Percentiles rank a stretch among this genome's conserved stretches.
phyloP scores from a whole-genome alignment of 2,329 filamentous ascomycete species.

The Trichophyton simii region DNA sequence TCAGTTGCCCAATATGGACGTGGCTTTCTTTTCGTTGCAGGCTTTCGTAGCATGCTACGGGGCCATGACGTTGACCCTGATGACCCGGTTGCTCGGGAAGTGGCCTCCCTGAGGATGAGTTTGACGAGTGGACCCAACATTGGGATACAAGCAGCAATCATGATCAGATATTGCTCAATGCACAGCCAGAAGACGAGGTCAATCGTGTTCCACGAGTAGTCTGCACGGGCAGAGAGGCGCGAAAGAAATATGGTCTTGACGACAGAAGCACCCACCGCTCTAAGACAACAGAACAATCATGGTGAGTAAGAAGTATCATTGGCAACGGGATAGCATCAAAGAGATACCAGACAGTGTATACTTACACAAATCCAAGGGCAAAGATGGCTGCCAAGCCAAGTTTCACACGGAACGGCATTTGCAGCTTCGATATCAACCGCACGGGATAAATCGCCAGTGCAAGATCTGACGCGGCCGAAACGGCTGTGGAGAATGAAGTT shows the following conservation, averaged over 20 bases:
- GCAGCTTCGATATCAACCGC: conserved; percentile 7
- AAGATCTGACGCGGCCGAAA: conserved; percentile 9
- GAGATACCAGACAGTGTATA: not conserved
- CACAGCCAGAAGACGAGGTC: conserved; percentile 7
- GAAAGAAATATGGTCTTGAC: conserved; percentile 8
- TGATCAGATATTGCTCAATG: conserved; percentile 10
- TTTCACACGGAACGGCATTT: conserved; percentile 8
- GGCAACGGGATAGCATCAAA: not conserved
- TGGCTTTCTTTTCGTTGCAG: not conserved
- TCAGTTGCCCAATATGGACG: not conserved
- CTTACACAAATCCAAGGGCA: conserved; percentile 7
- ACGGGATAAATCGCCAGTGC: conserved; percentile 9
- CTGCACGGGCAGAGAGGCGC: conserved; percentile 6
- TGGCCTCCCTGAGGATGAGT: not conserved
- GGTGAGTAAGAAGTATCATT: not conserved
- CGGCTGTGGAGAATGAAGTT: not conserved
- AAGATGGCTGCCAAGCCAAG: conserved; percentile 4
- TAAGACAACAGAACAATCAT: not conserved
- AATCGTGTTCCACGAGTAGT: conserved; percentile 10
- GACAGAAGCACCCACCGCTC: conserved; percentile 8
- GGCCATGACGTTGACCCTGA: not conserved
- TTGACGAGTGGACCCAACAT: conserved; percentile 8
- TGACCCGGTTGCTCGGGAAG: not conserved
- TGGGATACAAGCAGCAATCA: conserved; percentile 11
- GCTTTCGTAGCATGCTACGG: not conserved